Evolutionary conservation across 2,329 filamentous ascomycete genomes (phyloP).

Genomic region (Colletotrichum godetiae): DNA sequence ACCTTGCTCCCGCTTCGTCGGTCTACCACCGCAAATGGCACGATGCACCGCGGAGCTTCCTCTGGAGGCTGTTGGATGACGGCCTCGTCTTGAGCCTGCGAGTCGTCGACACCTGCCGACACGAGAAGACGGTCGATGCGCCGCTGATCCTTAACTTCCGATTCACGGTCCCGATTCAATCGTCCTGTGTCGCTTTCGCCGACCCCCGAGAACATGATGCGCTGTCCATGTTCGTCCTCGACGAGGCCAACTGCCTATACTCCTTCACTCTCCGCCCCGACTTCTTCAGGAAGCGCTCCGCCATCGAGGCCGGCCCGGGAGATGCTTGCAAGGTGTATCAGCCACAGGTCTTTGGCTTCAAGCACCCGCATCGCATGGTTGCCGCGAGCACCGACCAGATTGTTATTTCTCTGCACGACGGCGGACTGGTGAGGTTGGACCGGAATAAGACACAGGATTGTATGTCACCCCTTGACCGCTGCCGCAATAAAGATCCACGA

Average conservation of each 20-base stretch:
- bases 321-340: constrained; percentile 81
- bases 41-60: constrained; percentile 82
- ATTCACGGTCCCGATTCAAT: constrained; percentile 79
- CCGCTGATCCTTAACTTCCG: constrained; percentile 81
- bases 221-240: constrained; percentile 83
- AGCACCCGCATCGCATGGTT: constrained; percentile 82
- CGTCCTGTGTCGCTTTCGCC: constrained; percentile 83
- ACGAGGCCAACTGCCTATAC: constrained; percentile 82
- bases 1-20: constrained; percentile 82
- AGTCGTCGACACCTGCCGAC: constrained; percentile 82
- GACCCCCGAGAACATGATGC: constrained; percentile 83
- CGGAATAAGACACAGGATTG: constrained; percentile 62
- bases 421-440: constrained; percentile 78
- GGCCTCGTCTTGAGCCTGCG: constrained; percentile 85
- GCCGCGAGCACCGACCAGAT: constrained; percentile 80
- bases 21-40: constrained; percentile 86
- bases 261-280: constrained; percentile 86
- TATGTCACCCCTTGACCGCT: constrained; percentile 45
- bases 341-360: constrained; percentile 80
- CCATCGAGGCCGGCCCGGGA: constrained; percentile 78
- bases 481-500: not conserved
- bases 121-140: constrained; percentile 73
- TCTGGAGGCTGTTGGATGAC: constrained; percentile 90
- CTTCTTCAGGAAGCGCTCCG: constrained; percentile 78
- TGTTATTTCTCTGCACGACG: constrained; percentile 84